Base-by-base conservation (phyloP, 83 land plant species). In the Picea mariana region DNA sequence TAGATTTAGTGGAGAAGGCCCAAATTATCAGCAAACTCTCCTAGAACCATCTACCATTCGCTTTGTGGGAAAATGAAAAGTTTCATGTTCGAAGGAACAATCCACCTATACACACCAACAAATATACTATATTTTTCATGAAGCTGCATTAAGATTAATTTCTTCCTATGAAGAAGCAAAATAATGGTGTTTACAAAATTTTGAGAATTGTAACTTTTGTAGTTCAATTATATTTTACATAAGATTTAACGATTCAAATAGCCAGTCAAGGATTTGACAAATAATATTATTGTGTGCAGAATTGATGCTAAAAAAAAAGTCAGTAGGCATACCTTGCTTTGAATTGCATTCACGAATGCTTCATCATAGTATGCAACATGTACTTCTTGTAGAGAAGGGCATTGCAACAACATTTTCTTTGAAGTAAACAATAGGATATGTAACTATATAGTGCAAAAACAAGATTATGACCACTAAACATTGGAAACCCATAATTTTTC, bases 31-130 rank as follows among this genome's bases (percentile, higher is more conserved):
- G 1, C 34, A 31, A 61, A 93, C 79, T 78, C 95, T 87, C 72
- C 90, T 93, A n/a, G 95, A 93, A 23, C 93, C 90, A 89, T 93
- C 95, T 40, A 90, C 90, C 58, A 89, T 76, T 7, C 93, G 79
- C 75, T 93, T 93, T 40, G 77, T 71, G 11, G 84, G 80, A 23
- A 88, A 84, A 67, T 84, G 77, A 26, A 47, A 47, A n/a, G 77
- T 47, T 47, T 42, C 77, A 17, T 23, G 44, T 73, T 73, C 16
- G 23, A 42, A 34, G 77, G 59, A 73, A 73, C 58, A 73, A 73
- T 18, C 21, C 44, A 42, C 77, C 77, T 73, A 24, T 21, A 73
- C 59, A 34, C 26, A 47, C 24, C 77, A 47, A 26, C 58, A 73
- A 71, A 38, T 44, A 40, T 40, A 58, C 60, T 13, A 13, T 58